A percentile compares a stretch with the other conserved stretches of the same genome.
Conservation (phyloP, 2,329 filamentous ascomycete genomes). For the Sarocladium oryzae region DNA sequence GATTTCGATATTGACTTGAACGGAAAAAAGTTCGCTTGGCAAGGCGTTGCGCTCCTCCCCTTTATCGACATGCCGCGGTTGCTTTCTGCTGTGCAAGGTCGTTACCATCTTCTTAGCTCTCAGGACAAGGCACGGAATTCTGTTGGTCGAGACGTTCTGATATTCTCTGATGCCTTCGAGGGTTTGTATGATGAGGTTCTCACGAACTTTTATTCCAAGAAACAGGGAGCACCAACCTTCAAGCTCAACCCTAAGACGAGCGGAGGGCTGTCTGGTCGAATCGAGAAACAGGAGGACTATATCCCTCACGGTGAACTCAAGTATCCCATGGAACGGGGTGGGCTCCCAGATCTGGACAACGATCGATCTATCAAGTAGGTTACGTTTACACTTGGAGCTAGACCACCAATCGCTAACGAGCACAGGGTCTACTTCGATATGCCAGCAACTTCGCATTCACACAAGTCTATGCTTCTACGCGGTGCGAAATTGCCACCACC, state of each 20-base stretch:
- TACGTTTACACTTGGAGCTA: background rate
- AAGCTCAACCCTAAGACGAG: constrained; percentile 70
- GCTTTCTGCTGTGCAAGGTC: constrained; percentile 72
- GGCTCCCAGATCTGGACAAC: constrained; percentile 72
- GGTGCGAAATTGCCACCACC: constrained; percentile 69
- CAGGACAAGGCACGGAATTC: constrained; percentile 76
- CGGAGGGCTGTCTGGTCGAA: constrained; percentile 70
- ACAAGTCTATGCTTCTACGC: constrained; percentile 91
- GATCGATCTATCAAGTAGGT: constrained; percentile 79
- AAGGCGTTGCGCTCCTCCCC: constrained; percentile 85
- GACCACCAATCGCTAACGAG: constrained; percentile 24
- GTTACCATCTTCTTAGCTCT: constrained; percentile 70
- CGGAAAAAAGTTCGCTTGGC: constrained; percentile 98
- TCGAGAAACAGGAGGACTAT: constrained; percentile 77
- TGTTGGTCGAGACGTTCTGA: constrained; percentile 71
- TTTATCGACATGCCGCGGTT: constrained; percentile 93
- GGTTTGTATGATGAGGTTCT: constrained; percentile 77
- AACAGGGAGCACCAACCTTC: constrained; percentile 59
- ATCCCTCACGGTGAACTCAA: constrained; percentile 75
- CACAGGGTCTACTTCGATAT: constrained; percentile 78
- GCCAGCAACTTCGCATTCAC: constrained; percentile 62
- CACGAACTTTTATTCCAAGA: constrained; percentile 86
- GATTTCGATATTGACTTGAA: constrained; percentile 92
- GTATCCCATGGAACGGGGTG: constrained; percentile 67
- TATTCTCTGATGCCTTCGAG: constrained; percentile 77